These are phyloP conservation scores for Aschersonia sp. DNA, from an alignment of 2,329 filamentous ascomycete genomes.

Conservation along the genomic window DNA sequence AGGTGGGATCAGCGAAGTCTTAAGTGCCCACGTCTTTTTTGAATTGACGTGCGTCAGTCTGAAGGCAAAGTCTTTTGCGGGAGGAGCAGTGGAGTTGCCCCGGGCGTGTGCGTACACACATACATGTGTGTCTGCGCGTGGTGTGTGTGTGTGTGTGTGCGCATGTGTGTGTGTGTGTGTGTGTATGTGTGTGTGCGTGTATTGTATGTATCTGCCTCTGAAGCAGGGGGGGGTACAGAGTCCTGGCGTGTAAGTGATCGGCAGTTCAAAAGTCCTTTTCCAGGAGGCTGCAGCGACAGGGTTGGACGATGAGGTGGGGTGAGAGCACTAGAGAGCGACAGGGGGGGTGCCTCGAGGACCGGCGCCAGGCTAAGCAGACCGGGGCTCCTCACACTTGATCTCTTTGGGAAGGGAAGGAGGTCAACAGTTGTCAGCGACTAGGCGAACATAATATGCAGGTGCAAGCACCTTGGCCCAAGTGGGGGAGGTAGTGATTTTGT, in stretches of 20 bases:
- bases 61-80: slow-evolving; percentile 23
- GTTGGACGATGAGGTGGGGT: slow-evolving; percentile 27
- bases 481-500: background rate
- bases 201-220: slow-evolving; percentile 23
- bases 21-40: slow-evolving; percentile 31
- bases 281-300: slow-evolving; percentile 29
- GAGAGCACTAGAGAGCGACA: slow-evolving; percentile 17
- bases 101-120: slow-evolving; percentile 9
- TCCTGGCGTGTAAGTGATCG: slow-evolving; percentile 31
- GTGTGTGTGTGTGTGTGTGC: slow-evolving; percentile 21
- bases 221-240: background rate
- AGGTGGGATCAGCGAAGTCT: slow-evolving; percentile 44
- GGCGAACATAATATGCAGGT: background rate
- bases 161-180: slow-evolving; percentile 9
- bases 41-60: slow-evolving; percentile 25
- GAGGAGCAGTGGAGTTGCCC: slow-evolving; percentile 20
- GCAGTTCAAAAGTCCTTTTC: slow-evolving; percentile 35
- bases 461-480: background rate
- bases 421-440: background rate
- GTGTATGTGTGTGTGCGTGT: slow-evolving; percentile 18
- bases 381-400: background rate
- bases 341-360: slow-evolving; percentile 5
- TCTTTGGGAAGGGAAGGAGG: background rate
- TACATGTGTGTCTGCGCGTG: slow-evolving; percentile 6
- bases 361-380: slow-evolving; percentile 15